Evolutionary conservation across 2,329 filamentous ascomycete genomes (phyloP), one percentile per base, ranked within the genome.

Genomic region (Fusarium ambrosium): DNA sequence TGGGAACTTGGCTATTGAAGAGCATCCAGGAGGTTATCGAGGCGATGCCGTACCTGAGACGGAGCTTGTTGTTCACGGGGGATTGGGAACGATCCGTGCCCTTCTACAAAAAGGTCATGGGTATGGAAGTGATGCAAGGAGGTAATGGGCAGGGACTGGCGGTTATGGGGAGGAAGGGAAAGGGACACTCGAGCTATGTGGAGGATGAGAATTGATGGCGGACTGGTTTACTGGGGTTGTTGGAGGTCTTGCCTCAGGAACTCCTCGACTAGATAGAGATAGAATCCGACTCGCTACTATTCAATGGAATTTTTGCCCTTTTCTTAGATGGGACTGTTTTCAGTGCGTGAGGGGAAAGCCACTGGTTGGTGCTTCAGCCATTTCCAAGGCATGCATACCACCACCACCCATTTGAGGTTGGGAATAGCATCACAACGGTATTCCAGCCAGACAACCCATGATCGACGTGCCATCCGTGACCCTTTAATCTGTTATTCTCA

Each of bases 1-100:
- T 93, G 1, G 91, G 88, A 2, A 85, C 82, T 36, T 93, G 90
- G 89, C 78, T 93, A 72, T 85, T 92, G 69, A 76, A 82, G 7
- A 91, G 89, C 73, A 80, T 91, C 36, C 84, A 87, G 68, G 88
- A 91, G 71, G 78, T 86, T 0, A 70, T 88, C 10, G 81, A 83
- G 8, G 81, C 80, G 20, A 88, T 91, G 85, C 86, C 89, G 1
- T 77, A 86, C 64, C 81, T 94, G 73, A 82, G 91, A 65, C 82
- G 88, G 51, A 81, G 86, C 32, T 82, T 91, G 81, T 79, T 92
- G 24, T 70, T 89, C 29, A 85, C 86, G 14, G 79, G 20, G 4
- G 76, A 78, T 56, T 80, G 79, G 78, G 66, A 75, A 6, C 37
- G 72, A 13, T 79, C 77, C 4, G 79, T 81, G 27, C 79, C 79